phyloP scores from a whole-genome alignment of 2,329 filamentous ascomycete species.

The Chrysoporthe deuterocubensis region DNA sequence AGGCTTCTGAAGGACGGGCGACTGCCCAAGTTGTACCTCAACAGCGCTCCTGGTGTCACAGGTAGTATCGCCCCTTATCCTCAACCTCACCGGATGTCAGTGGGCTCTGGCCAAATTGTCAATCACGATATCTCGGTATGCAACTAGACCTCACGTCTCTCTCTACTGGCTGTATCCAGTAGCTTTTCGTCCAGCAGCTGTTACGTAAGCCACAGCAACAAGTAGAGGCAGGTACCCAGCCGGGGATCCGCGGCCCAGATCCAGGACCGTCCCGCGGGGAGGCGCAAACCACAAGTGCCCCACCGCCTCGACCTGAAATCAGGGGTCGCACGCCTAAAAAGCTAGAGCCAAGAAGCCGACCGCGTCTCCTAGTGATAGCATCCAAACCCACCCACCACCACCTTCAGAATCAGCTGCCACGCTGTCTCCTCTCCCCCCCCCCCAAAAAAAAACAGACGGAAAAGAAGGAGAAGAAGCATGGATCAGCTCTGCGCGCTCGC shows the following conservation, averaged over 20 bases:
- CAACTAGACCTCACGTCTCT: neutral
- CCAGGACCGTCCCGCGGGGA: neutral
- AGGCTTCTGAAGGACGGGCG: too few species aligned
- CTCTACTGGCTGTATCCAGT: neutral
- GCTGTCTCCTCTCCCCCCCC: neutral
- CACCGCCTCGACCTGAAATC: neutral
- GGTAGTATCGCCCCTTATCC: too few species aligned
- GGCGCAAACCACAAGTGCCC: neutral
- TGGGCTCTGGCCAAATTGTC: too few species aligned
- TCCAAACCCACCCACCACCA: neutral
- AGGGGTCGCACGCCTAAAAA: neutral
- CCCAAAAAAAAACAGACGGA: too few species aligned
- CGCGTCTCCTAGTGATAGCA: neutral
- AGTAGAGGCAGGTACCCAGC: too few species aligned
- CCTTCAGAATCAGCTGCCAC: neutral
- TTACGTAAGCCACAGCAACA: too few species aligned
- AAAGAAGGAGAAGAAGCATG: neutral
- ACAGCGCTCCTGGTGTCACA: too few species aligned
- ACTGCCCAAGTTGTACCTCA: too few species aligned
- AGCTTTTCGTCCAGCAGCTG: too few species aligned
- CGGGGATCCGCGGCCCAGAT: too few species aligned
- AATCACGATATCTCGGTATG: neutral
- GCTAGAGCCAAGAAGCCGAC: neutral
- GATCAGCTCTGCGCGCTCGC: neutral
- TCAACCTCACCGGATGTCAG: too few species aligned